Percentiles rank a stretch among this genome's conserved stretches.
These are phyloP conservation scores for Sphagnum contortum DNA, from an alignment of 225 moss, liverwort and hornwort species.

Conservation along the genomic window DNA sequence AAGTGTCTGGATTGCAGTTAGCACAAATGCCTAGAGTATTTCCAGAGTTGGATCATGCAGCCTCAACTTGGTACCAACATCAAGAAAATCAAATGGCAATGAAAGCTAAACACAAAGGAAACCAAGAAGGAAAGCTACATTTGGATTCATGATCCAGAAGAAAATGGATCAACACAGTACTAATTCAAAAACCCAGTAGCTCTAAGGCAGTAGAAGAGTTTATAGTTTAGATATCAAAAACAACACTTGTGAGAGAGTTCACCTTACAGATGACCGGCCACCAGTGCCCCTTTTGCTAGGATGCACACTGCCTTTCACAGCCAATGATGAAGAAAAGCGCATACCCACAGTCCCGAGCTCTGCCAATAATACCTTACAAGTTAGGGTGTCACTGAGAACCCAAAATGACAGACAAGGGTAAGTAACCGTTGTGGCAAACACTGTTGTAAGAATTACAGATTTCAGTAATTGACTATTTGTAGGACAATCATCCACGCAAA, in stretches of 20 bases:
- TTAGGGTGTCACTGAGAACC: no score
- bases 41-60: no score
- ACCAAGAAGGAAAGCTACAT: neutral
- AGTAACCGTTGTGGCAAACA: no score
- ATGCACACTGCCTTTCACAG: constrained; percentile 33
- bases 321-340: constrained; percentile 46
- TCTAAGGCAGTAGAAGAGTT: neutral
- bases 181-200: neutral
- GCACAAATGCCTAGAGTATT: neutral
- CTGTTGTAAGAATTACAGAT: no score
- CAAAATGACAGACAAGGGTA: no score
- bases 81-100: no score
- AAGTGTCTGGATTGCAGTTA: neutral
- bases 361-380: neutral
- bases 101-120: no score
- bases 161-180: neutral
- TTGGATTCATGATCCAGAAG: neutral
- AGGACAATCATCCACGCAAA: no score
- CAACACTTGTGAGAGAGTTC: neutral
- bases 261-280: constrained; percentile 95
- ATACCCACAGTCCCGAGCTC: constrained; percentile 11
- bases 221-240: neutral
- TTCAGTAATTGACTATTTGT: no score
- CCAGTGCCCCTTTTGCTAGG: constrained; percentile 72
- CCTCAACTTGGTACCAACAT: neutral